Conservation (phyloP, 2,329 filamentous ascomycete species). For the Lachnellula suecica region DNA sequence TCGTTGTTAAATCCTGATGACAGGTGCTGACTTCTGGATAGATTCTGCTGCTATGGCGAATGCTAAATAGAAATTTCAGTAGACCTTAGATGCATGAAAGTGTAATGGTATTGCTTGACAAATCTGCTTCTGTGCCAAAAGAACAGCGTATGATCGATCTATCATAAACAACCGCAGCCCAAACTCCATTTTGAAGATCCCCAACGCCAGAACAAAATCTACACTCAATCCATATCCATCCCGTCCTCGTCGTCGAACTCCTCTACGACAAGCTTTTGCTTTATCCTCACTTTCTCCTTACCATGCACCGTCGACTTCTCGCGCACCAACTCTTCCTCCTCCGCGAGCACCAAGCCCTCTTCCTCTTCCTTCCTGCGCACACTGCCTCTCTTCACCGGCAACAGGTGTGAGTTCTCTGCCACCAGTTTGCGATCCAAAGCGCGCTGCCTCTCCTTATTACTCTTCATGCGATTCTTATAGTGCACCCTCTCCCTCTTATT, state of each 20-base stretch:
- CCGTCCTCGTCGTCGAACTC: conserved; percentile 46
- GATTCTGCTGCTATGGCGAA: conserved; percentile 24
- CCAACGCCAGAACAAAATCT: neutral
- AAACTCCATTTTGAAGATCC: conserved; percentile 14
- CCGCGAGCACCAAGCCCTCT: conserved; percentile 50
- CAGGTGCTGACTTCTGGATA: conserved; percentile 1
- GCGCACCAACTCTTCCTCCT: conserved; percentile 43
- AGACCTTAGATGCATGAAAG: neutral
- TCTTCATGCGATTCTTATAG: conserved; percentile 91
- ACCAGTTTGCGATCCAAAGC: conserved; percentile 84
- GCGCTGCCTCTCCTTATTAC: conserved; percentile 81
- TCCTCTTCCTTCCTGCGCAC: conserved; percentile 60
- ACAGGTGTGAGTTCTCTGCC: conserved; percentile 86
- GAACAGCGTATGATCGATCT: no score
- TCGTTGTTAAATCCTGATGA: neutral
- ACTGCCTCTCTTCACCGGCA: conserved; percentile 69
- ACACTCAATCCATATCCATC: conserved; percentile 45
- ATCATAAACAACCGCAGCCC: neutral
- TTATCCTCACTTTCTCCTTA: conserved; percentile 40
- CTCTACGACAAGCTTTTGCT: conserved; percentile 36
- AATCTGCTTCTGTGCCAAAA: neutral
- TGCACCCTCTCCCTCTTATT: conserved; percentile 82
- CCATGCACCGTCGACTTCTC: conserved; percentile 36
- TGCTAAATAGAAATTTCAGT: conserved; percentile 17
- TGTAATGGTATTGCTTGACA: neutral